Evolutionary conservation across 2,329 filamentous ascomycete genomes (phyloP), one percentile per base, ranked within the genome.

Genomic region (Aspergillus sergii): DNA sequence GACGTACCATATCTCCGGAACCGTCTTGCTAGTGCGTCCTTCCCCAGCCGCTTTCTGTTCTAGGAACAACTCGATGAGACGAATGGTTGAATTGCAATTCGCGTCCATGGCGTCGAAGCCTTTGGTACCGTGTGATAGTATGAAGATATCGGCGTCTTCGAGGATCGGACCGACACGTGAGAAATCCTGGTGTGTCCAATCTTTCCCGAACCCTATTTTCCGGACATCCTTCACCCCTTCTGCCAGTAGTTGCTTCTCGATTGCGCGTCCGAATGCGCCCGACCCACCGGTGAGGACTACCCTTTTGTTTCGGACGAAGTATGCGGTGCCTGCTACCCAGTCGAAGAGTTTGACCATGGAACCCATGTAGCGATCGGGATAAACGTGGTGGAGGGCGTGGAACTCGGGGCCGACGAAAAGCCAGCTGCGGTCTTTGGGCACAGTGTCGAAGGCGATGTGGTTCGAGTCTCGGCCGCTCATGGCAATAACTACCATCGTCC

Each of bases 291-390:
- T 66, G 3, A 69, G 57, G 19, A 58, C 59, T 7, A 68, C 54
- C 4, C 30, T 48, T 36, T 68, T 69, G 9, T 57, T 48, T 10
- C 64, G 61, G 11, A 69, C 41, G 3, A 65, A 67, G 58, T 60
- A 69, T 10, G 67, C 66, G 9, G 67, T 69, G 1, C 67, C 67
- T 12, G 58, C 62, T 12, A 67, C 32, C 67, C 67, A 69, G 61
- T 69, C 67, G 14, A 69, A 69, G 4, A 67, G 9, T 43, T 67
- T 68, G 30, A 68, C 56, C 39, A 68, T 62, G 2, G 67, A 69
- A 11, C 67, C 53, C 51, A 69, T 66, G 36, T 69, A 69, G 4
- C 59, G 62, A 19, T 69, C 66, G 4, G 67, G 67, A 21, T 69
- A 41, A 12, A 67, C 58, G 32, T 69, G 67, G 16, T 69, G 67